Conservation (phyloP, 1,139 yeast genomes). For the Suhomyces terraborum region DNA sequence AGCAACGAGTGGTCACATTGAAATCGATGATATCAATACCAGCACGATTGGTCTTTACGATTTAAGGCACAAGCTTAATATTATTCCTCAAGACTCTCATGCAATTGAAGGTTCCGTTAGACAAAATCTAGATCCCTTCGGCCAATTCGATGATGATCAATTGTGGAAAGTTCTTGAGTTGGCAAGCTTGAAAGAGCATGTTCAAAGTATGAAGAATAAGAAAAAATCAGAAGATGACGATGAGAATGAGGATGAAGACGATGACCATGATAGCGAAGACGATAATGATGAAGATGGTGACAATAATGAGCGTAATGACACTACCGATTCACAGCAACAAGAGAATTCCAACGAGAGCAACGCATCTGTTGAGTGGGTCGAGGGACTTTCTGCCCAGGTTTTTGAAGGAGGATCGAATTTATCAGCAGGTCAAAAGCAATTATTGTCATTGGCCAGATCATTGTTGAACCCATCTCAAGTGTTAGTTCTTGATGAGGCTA, state of each 20-base stretch:
- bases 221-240: constrained; percentile 23
- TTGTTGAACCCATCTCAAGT: constrained; percentile 35
- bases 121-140: constrained; percentile 34
- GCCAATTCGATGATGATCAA: constrained; percentile 25
- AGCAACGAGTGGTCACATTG: constrained; percentile 30
- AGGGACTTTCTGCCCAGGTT: constrained; percentile 25
- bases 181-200: constrained; percentile 33
- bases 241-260: constrained; percentile 18
- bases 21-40: constrained; percentile 30
- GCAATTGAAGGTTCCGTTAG: constrained; percentile 33
- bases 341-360: constrained; percentile 16
- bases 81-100: constrained; percentile 37
- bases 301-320: too few species aligned
- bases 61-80: constrained; percentile 31
- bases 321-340: too few species aligned
- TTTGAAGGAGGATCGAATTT: constrained; percentile 40
- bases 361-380: constrained; percentile 13
- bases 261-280: constrained; percentile 17
- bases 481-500: constrained; percentile 40
- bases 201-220: constrained; percentile 23
- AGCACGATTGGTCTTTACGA: constrained; percentile 30
- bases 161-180: constrained; percentile 33
- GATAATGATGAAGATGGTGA: constrained; percentile 15
- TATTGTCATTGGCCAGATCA: constrained; percentile 41
- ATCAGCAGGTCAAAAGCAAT: constrained; percentile 41